Base-by-base conservation (phyloP, 805 yeast species). In the Cyberlindnera bimundalis region DNA sequence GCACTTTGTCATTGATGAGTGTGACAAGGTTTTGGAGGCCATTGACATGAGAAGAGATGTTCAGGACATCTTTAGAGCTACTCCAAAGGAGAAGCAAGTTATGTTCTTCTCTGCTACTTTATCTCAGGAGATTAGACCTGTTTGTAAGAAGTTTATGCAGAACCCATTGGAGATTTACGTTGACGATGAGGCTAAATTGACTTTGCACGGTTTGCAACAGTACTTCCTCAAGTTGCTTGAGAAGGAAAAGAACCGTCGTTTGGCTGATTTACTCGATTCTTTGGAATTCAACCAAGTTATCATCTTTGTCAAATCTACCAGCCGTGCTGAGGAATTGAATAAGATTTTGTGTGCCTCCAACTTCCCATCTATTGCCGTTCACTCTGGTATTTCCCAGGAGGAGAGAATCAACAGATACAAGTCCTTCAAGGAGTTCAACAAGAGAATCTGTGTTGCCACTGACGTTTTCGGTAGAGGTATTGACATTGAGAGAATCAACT, bases 381-480 rank as follows among this genome's bases (percentile, higher is more conserved):
- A 91, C 68, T 85, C 95, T 47, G 95, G 88, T 57, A 78, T 93
- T 70, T 86, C 91, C 50, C 99, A 93, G 73, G 96, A 88, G 66
- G 97, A 91, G 73, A 90, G 99, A 78, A 93, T 93, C 61, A 95
- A 86, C 46, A 82, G 96, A 65, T 91, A 93, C 77, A 89, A 86
- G 71, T 81, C 87, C 48, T 91, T 91, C 78, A 91, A 91, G 71
- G 98, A 91, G 70, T 93, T 91, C 74, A 89, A 90, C 78, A 90
- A 89, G 75, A 89, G 99, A 73, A 93, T 91, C 61, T 93, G 98
- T 77, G 98, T 91, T 39, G 83, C 97, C 43, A 91, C 99, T 45
- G 99, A 91, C 71, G 96, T 91, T 39, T 91, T 91, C 53, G 99
- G 99, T 63, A 89, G 99, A 78, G 99, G 99, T 75, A 93, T 91